These are phyloP conservation scores for Pachysolen tannophilus DNA, from an alignment of 805 yeast species.

Conservation along the genomic window DNA sequence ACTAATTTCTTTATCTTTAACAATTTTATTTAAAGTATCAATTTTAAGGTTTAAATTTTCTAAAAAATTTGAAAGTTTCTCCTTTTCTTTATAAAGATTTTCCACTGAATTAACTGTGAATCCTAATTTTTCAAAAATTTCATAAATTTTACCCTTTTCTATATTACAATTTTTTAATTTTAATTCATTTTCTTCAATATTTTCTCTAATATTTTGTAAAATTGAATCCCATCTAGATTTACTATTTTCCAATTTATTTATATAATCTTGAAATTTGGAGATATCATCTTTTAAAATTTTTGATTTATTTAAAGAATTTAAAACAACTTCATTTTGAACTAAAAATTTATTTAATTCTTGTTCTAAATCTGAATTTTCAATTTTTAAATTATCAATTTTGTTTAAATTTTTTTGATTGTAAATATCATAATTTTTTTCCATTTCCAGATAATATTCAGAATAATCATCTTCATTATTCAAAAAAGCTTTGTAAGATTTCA, in stretches of 20 bases:
- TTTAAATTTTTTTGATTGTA: slow-evolving; percentile 40
- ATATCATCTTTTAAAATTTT: slow-evolving; percentile 65
- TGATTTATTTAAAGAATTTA: slow-evolving; percentile 46
- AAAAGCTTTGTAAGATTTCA: slow-evolving; percentile 57
- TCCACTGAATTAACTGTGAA: slow-evolving; percentile 59
- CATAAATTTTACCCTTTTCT: slow-evolving; percentile 32
- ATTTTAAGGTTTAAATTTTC: slow-evolving; percentile 32
- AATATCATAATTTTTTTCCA: slow-evolving; percentile 46
- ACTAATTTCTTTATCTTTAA: slow-evolving; percentile 41
- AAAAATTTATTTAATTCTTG: slow-evolving; percentile 32
- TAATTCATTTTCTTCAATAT: slow-evolving; percentile 35
- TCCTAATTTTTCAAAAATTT: slow-evolving; percentile 43
- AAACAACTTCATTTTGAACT: slow-evolving; percentile 37
- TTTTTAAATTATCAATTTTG: slow-evolving; percentile 34
- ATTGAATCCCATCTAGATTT: slow-evolving; percentile 57
- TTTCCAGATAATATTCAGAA: slow-evolving; percentile 41
- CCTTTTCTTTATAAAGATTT: slow-evolving; percentile 52
- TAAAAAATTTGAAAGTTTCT: slow-evolving; percentile 43
- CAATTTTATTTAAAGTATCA: slow-evolving; percentile 38
- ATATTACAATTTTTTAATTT: slow-evolving; percentile 30
- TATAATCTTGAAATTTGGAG: slow-evolving; percentile 62
- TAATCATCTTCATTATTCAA: slow-evolving; percentile 60
- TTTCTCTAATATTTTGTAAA: slow-evolving; percentile 47
- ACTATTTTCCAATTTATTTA: slow-evolving; percentile 56
- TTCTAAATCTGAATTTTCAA: slow-evolving; percentile 31